phyloP scores from a whole-genome alignment of 306 rosid genomes.

The Fagus crenata region DNA sequence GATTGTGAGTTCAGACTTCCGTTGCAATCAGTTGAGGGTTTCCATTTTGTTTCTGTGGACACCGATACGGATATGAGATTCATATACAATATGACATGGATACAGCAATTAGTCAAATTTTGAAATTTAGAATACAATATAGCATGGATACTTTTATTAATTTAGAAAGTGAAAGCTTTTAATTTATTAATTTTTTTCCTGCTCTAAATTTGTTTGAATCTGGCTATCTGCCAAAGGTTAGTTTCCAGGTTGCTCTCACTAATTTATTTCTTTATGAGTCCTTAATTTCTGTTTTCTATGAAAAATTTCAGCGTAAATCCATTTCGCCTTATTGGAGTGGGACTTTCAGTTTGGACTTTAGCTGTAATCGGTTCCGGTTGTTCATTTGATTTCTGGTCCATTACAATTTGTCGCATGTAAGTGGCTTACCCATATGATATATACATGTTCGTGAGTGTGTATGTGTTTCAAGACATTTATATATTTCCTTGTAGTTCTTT shows the following conservation, averaged over 20 bases:
- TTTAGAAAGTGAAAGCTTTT: too few species aligned
- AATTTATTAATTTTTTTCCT: too few species aligned
- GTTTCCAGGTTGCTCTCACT: not conserved
- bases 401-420: constrained; percentile 75
- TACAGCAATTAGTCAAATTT: too few species aligned
- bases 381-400: constrained; percentile 80
- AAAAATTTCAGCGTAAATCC: constrained; percentile 69
- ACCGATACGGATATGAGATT: too few species aligned
- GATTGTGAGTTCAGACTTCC: not conserved
- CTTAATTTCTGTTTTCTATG: not conserved
- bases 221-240: not conserved
- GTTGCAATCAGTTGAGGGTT: not conserved
- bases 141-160: not conserved
- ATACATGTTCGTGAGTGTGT: too few species aligned
- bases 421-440: constrained; percentile 24
- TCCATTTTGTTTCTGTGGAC: not conserved
- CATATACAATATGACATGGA: too few species aligned
- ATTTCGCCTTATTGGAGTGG: constrained; percentile 85
- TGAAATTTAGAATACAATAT: not conserved
- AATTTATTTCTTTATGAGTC: constrained; percentile 8
- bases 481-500: constrained; percentile 14
- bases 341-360: constrained; percentile 79
- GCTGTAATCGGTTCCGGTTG: constrained; percentile 59
- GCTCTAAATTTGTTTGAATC: not conserved
- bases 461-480: not conserved